A percentile compares a stretch with the other conserved stretches of the same genome.
These are phyloP conservation scores for Echium plantagineum DNA, from an alignment of 257 asterid genomes.

Conservation along the genomic window DNA sequence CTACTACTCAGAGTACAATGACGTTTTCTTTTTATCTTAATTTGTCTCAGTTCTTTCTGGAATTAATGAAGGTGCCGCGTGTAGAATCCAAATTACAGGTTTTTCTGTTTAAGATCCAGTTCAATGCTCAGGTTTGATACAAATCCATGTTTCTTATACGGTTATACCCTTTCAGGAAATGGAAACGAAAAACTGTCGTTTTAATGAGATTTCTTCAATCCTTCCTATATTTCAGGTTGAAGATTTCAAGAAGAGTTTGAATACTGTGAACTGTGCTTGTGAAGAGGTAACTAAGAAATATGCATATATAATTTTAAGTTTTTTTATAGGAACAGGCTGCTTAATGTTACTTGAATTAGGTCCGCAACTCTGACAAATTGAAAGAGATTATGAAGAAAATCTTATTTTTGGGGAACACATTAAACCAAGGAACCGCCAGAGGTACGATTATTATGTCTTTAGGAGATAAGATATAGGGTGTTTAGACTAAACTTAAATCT, in stretches of 20 bases:
- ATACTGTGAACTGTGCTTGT: slow-evolving; percentile 78
- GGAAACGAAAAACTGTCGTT: slow-evolving; percentile 1
- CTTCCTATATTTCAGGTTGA: slow-evolving; percentile 40
- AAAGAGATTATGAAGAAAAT: slow-evolving; percentile 89
- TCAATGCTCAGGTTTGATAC: slow-evolving; percentile 71
- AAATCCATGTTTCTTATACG: slow-evolving; percentile 14
- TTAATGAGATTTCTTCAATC: slow-evolving; percentile 14
- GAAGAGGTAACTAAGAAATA: slow-evolving; percentile 58
- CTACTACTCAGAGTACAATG: not conserved
- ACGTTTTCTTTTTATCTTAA: not conserved
- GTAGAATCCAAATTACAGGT: slow-evolving; percentile 94
- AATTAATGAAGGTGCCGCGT: slow-evolving; percentile 99
- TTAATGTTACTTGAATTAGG: slow-evolving; percentile 39
- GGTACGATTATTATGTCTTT: slow-evolving; percentile 35
- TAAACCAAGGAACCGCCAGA: slow-evolving; percentile 99
- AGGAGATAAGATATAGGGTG: not conserved
- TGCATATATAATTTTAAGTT: not conserved
- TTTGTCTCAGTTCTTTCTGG: slow-evolving; percentile 74
- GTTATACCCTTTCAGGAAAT: not conserved
- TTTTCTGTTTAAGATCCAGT: slow-evolving; percentile 92
- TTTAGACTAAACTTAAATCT: not conserved
- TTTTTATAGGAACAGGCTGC: slow-evolving; percentile 3
- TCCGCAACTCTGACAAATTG: slow-evolving; percentile 75
- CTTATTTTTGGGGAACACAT: slow-evolving; percentile 75
- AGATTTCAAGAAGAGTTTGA: slow-evolving; percentile 77